Conservation (phyloP, 768 basidiomycete genomes). For the Tephrocybe rancida region DNA sequence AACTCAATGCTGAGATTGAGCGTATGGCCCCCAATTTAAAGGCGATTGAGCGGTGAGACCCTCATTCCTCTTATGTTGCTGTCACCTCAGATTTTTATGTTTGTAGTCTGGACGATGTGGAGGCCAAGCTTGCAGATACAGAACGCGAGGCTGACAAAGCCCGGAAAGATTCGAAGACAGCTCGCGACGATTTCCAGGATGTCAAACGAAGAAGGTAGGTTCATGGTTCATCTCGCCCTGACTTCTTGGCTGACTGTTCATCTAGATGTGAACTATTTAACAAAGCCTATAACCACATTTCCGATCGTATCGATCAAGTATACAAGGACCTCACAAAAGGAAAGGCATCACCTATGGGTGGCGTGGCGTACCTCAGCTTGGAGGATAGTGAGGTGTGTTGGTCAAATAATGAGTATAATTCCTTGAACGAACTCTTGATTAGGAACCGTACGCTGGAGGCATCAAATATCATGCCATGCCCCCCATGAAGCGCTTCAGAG, state of each 20-base stretch:
- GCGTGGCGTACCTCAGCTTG: constrained; percentile 93
- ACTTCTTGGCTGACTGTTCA: background rate
- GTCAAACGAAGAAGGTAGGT: constrained; percentile 76
- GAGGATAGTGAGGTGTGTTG: constrained; percentile 88
- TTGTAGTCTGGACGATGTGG: constrained; percentile 81
- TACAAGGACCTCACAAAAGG: constrained; percentile 99
- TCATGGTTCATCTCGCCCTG: background rate
- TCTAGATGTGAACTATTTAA: constrained; percentile 82
- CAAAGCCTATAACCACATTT: constrained; percentile 95
- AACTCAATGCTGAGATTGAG: constrained; percentile 81
- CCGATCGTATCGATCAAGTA: constrained; percentile 91
- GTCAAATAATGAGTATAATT: background rate
- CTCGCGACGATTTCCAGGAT: constrained; percentile 91
- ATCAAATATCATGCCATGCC: constrained; percentile 99
- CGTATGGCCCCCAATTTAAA: constrained; percentile 97
- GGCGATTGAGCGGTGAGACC: constrained; percentile 80
- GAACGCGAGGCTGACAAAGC: constrained; percentile 94
- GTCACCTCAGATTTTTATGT: background rate
- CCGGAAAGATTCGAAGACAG: constrained; percentile 83
- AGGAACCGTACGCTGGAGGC: constrained; percentile 73
- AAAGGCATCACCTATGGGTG: constrained; percentile 91
- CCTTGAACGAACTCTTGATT: background rate
- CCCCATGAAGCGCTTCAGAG: constrained; percentile 98
- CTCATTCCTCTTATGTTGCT: background rate
- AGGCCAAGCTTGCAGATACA: constrained; percentile 82